A percentile compares a stretch with the other conserved stretches of the same genome.
phyloP scores from a whole-genome alignment of 164 flowering plant species.

The Aristolochia fimbriata region DNA sequence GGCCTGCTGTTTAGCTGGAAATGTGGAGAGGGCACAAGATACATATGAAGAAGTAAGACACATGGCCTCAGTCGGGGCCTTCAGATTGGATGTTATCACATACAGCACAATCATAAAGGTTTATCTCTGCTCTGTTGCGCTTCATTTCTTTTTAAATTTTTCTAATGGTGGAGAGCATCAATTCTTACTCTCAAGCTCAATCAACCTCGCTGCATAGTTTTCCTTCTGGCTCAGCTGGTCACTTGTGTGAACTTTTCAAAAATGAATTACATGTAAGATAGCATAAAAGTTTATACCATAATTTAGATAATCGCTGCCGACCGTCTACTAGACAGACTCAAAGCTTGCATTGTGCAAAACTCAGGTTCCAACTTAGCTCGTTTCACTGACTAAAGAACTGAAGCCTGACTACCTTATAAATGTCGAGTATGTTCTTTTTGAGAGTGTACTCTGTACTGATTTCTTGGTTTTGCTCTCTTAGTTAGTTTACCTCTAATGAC shows the following conservation, averaged over 20 bases:
- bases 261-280: no score
- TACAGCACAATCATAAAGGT: slow-evolving; percentile 93
- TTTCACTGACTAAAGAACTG: no score
- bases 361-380: no score
- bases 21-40: slow-evolving; percentile 74
- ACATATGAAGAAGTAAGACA: slow-evolving; percentile 49
- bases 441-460: neutral
- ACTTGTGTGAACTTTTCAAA: no score
- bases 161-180: no score
- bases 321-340: no score
- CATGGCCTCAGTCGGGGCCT: slow-evolving; percentile 41
- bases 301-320: no score
- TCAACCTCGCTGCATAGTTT: no score
- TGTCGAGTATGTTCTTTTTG: neutral
- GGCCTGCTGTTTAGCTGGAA: slow-evolving; percentile 71
- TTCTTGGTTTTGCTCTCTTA: neutral
- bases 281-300: no score
- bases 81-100: slow-evolving; percentile 74
- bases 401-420: neutral
- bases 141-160: neutral
- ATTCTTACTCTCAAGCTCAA: no score
- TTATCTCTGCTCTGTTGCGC: neutral
- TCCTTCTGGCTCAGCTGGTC: no score
- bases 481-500: neutral
- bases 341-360: no score